A percentile compares a stretch with the other conserved stretches of the same genome.
These are phyloP conservation scores for Lasiosphaeriaceae sp. DNA, from an alignment of 495 filamentous ascomycete genomes.

Conservation along the genomic window DNA sequence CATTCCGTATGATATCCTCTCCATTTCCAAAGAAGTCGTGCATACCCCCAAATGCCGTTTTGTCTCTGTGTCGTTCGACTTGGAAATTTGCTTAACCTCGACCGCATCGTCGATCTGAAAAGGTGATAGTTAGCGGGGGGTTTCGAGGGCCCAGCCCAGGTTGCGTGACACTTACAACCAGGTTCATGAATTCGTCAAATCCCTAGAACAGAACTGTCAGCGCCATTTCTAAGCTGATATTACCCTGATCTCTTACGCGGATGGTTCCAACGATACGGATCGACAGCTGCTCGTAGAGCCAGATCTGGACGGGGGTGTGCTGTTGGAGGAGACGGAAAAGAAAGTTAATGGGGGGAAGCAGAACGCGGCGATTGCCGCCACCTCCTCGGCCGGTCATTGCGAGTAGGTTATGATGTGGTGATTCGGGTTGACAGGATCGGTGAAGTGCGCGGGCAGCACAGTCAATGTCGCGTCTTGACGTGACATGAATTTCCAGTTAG, in stretches of 20 bases:
- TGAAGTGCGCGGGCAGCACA: conserved; percentile 3
- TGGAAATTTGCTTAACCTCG: conserved; percentile 82
- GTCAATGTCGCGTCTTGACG: conserved; percentile 7
- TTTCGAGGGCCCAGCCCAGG: not conserved
- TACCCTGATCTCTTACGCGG: conserved; percentile 54
- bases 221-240: not conserved
- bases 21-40: not conserved
- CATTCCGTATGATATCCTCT: not conserved
- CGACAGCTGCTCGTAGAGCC: conserved; percentile 92
- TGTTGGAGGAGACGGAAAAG: conserved; percentile 95
- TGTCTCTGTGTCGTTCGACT: conserved; percentile 69
- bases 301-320: conserved; percentile 83
- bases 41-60: conserved; percentile 69
- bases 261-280: conserved; percentile 96
- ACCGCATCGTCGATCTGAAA: conserved; percentile 71
- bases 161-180: conserved; percentile 69
- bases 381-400: conserved; percentile 78
- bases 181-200: conserved; percentile 98
- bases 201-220: conserved; percentile 17
- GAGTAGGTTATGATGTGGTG: conserved; percentile 13
- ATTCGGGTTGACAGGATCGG: conserved; percentile 2
- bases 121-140: not conserved
- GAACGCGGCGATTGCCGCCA: conserved; percentile 78
- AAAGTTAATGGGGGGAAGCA: conserved; percentile 93
- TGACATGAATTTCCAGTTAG: not conserved